Conservation (phyloP, 2,329 filamentous ascomycete species). For the Cryoendolithus antarcticus region DNA sequence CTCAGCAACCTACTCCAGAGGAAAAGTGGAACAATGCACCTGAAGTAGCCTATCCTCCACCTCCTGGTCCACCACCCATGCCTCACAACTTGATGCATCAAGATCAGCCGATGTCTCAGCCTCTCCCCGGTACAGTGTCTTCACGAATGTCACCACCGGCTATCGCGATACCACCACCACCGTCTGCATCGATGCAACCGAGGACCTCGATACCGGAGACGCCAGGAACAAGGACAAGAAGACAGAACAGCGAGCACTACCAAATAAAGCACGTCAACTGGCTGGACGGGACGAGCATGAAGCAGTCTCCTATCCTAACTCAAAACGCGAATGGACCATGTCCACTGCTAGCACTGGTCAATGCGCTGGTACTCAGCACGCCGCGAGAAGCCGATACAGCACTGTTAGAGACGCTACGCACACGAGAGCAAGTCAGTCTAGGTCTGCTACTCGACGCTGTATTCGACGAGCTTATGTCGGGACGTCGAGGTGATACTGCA, state of each 20-base stretch:
- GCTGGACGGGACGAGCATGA: slow-evolving; percentile 56
- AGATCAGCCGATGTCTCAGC: slow-evolving; percentile 1
- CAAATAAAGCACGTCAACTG: slow-evolving; percentile 86
- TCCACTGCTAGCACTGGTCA: slow-evolving; percentile 82
- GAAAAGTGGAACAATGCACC: slow-evolving; percentile 1
- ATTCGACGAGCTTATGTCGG: slow-evolving; percentile 84
- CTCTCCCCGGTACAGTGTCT: no score
- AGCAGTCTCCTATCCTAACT: slow-evolving; percentile 74
- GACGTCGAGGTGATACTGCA: slow-evolving; percentile 51
- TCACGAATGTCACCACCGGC: slow-evolving; percentile 2
- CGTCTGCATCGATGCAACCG: slow-evolving; percentile 8
- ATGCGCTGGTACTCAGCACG: slow-evolving; percentile 77
- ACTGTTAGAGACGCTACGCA: slow-evolving; percentile 63
- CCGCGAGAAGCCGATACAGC: slow-evolving; percentile 54
- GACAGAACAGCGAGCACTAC: slow-evolving; percentile 62
- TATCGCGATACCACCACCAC: slow-evolving; percentile 3
- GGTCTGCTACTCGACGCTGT: slow-evolving; percentile 77
- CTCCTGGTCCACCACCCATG: slow-evolving; percentile 1
- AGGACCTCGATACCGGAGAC: slow-evolving; percentile 23
- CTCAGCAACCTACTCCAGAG: slow-evolving; percentile 1
- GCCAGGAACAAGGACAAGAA: slow-evolving; percentile 27
- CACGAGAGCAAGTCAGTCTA: slow-evolving; percentile 77
- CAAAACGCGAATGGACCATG: slow-evolving; percentile 94
- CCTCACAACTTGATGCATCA: slow-evolving; percentile 6
- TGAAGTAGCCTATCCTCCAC: slow-evolving; percentile 2